Base-by-base conservation (phyloP, 2,329 filamentous ascomycete species). In the Pochonia chlamydosporia region DNA sequence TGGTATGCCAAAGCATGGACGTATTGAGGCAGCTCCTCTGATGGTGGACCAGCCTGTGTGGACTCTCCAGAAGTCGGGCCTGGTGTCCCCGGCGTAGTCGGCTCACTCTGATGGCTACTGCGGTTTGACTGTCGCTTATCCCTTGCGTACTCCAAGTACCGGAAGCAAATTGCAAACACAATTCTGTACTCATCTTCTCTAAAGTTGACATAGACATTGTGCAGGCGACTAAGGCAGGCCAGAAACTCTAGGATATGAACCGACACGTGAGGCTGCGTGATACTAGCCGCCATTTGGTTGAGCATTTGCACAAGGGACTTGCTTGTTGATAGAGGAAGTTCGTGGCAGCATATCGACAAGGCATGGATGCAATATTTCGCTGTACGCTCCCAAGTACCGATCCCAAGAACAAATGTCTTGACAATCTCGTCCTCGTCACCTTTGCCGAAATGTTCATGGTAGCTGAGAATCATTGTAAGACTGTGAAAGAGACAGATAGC, bases 231-330 rank as follows among this genome's bases (percentile, higher is more conserved):
- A 24, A 99, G 76, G 43, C 89, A 85, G 9, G 89, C 87, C n/a
- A 99, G 73, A 59, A 99, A 97, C 61, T 99, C 93, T 43, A 99
- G 74, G 51, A 99, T 95, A 61, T 99, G 93, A 51, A 96, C 86
- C 9, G 92, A 90, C 30, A 96, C 86, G 48, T 91, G 82, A 6
- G 89, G 84, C 59, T 96, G 91, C 1, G 93, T 97, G 59, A 99
- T 95, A 59, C 96, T 95, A 57, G 91, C 89, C 1, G 91, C 86
- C 88, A 99, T 95, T 62, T 89, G 92, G 59, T 91, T 87, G 47
- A 99, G 75, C 55, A 97, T 89, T 40, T 83, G 86, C 40, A 92
- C 87, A 50, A 97, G 75, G 18, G 84, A 85, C 62, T 92, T 95
- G 61, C 86, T 89, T 44, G 91, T 87, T 11, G 92, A 92, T 16